These are phyloP conservation scores for Fusarium sp. DNA, from an alignment of 2,329 filamentous ascomycete species.

Conservation along the genomic window DNA sequence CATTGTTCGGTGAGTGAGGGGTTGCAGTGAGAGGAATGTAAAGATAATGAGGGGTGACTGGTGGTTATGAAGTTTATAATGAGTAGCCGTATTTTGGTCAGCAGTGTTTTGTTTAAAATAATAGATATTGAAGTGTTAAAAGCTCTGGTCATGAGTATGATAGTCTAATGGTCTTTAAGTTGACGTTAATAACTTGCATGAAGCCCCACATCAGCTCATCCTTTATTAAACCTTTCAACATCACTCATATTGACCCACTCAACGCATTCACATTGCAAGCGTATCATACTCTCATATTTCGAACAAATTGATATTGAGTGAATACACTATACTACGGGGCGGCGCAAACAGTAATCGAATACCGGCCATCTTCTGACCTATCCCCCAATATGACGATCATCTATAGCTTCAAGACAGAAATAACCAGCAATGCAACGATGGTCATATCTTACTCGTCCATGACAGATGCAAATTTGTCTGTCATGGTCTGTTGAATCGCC, in stretches of 20 bases:
- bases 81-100: not conserved
- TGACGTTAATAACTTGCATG: constrained; percentile 24
- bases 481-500: constrained; percentile 89
- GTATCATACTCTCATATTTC: constrained; percentile 13
- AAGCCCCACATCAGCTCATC: constrained; percentile 41
- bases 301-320: constrained; percentile 47
- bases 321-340: constrained; percentile 49
- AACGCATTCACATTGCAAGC: not conserved
- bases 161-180: constrained; percentile 18
- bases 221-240: constrained; percentile 4
- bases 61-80: not conserved
- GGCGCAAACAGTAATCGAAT: constrained; percentile 47
- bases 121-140: not conserved
- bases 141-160: constrained; percentile 6
- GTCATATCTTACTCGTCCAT: constrained; percentile 81
- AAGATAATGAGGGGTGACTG: not conserved
- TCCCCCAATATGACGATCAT: constrained; percentile 43
- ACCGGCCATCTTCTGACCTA: constrained; percentile 43
- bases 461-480: constrained; percentile 96
- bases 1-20: constrained; percentile 54
- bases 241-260: constrained; percentile 29
- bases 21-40: not conserved
- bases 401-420: constrained; percentile 49
- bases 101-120: not conserved
- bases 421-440: constrained; percentile 40